Base-by-base conservation (phyloP, 306 rosid species). In the Pterocarpus macrocarpus region DNA sequence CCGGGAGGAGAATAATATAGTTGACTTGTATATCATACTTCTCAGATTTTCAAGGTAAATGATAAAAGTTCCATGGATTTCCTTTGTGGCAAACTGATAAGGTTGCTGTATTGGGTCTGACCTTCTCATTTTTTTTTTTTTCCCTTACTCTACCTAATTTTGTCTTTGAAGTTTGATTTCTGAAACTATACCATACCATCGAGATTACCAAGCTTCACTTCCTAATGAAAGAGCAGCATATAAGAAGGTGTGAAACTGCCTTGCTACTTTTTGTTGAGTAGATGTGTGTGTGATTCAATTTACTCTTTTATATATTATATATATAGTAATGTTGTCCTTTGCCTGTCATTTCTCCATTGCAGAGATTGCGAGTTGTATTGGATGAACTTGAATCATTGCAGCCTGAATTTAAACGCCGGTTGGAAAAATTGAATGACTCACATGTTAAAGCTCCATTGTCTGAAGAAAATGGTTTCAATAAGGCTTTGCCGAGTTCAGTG, bases 161-260 rank as follows among this genome's bases (percentile, higher is more conserved):
- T 77, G 36, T 9, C 15, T 73, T 79, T 87, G 4, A 33, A 95
- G 99, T 92, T 91, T 95, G 97, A 86, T 95, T 83, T 88, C 97
- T n/a, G 97, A 95, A 79, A 95, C 99, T 39, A 93, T 95, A 83
- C 97, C 98, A 0, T 86, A 69, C 83, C 99, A 95, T 87, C 97
- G 89, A 57, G 99, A 95, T 83, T 90, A 95, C 81, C 92, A 75
- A 83, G 68, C 72, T 12, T 79, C 84, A 71, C 92, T 80, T 80
- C 87, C 83, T 33, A 91, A 80, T 41, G 97, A 91, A 82, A 91
- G 85, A 78, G 71, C 73, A 63, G 17, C 79, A 7, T 82, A 86
- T 77, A 95, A 80, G 87, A 90, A 91, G 94, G 99, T 91, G 76
- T 80, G 80, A 68, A 34, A 69, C 17, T 83, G 77, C 71, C 22